Conservation (phyloP, 257 asterid genomes). For the Salvia splendens region DNA sequence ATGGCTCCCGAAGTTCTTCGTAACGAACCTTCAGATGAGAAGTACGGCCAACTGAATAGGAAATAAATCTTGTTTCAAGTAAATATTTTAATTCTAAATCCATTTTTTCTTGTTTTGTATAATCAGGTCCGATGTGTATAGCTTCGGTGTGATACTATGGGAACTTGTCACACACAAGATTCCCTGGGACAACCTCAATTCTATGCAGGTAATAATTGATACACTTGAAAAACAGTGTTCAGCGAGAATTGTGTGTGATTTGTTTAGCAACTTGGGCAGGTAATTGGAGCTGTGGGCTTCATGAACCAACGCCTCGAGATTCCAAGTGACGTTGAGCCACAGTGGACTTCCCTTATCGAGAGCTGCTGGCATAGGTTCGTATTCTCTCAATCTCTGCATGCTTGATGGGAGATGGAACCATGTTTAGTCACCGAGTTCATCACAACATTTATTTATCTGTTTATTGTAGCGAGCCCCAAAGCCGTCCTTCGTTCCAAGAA, state of each 20-base stretch:
- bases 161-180: constrained; percentile 87
- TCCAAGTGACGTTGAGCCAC: constrained; percentile 73
- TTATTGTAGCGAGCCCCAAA: constrained; percentile 60
- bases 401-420: not conserved
- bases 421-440: not conserved
- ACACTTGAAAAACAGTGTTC: too few relatives aligned
- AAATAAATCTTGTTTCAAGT: not conserved
- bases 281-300: constrained; percentile 97
- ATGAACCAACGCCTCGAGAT: constrained; percentile 92
- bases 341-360: constrained; percentile 78
- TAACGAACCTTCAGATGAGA: constrained; percentile 87
- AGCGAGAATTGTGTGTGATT: not conserved
- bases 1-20: constrained; percentile 99
- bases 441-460: too few relatives aligned
- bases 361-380: constrained; percentile 88
- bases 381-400: not conserved
- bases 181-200: constrained; percentile 94
- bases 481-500: constrained; percentile 90
- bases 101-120: constrained; percentile 29
- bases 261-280: constrained; percentile 48
- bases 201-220: constrained; percentile 73
- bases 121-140: constrained; percentile 89
- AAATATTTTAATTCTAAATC: constrained; percentile 19
- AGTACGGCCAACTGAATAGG: constrained; percentile 50
- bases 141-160: constrained; percentile 95